Base-by-base conservation (phyloP, 495 filamentous ascomycete species). In the Patellaria atrata region DNA sequence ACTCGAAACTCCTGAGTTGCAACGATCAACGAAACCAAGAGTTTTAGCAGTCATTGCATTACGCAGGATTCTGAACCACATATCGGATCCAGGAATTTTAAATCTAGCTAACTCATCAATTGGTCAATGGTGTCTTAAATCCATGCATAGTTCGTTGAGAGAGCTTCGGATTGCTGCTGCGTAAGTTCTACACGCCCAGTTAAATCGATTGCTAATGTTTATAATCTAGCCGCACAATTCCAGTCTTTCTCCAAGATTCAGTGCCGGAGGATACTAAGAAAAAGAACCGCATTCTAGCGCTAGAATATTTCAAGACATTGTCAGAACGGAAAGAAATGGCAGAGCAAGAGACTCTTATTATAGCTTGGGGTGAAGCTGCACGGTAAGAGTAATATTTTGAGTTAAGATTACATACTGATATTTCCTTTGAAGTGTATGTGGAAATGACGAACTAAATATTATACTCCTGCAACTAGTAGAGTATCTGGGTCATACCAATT, bases 111-210 rank as follows among this genome's bases (percentile, higher is more conserved):
- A 48, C 4, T 83, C 79, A 5, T 40, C 54, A 1, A 60, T 79
- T 26, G 85, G 82, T 0, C 73, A 83, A 47, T 84, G 81, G 66
- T 89, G 82, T 48, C 53, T 96, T 1, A 67, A 75, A 37, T 82
- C 79, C 2, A 59, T 93, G 14, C 69, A 71, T 30, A 93, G 85
- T 51, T 87, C 86, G 5, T 55, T 79, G 15, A 71, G 89, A 50
- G 89, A 96, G 49, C 61, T 96, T 31, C 75, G 89, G 9, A 67
- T 94, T 50, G 79, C 77, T 17, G 79, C 84, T 45, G 80, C 5
- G 43, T 47, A 42, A 5, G 43, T 38, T 3, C 3, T 6, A 9
- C 10, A 4, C 11, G 11, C 16, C 1, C 19, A 9, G 13, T 11
- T n/a, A 18, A 16, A 11, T 21, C 4, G 19, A 33, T 6, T 18